Conservation (phyloP, 108 stramenopile genomes). For the Stephanodiscus triporus region DNA sequence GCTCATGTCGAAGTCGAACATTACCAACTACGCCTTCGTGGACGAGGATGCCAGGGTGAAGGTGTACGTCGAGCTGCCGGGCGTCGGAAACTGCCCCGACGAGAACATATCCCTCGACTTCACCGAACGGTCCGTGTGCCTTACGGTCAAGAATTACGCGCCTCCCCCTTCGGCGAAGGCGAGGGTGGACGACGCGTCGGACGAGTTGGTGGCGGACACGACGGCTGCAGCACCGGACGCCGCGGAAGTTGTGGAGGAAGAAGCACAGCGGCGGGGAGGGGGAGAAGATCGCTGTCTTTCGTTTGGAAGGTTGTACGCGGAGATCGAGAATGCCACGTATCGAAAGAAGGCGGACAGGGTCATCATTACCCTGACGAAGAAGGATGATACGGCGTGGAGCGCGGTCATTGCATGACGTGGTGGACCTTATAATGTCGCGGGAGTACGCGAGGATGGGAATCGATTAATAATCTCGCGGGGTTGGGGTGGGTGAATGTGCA, state of each 20-base stretch:
- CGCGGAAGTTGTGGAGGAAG: neutral
- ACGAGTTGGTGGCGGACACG: constrained; percentile 9
- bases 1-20: constrained; percentile 69
- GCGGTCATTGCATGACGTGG: constrained; percentile 2
- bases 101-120: constrained; percentile 63
- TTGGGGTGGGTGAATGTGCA: neutral
- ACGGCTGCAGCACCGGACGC: neutral
- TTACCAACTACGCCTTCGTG: constrained; percentile 82
- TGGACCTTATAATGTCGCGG: too few relatives aligned
- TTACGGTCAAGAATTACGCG: constrained; percentile 63
- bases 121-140: constrained; percentile 57
- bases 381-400: constrained; percentile 32
- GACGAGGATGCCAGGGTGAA: constrained; percentile 75
- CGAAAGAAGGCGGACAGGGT: constrained; percentile 68
- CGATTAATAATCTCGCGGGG: neutral
- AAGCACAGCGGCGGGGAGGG: neutral
- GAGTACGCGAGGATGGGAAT: too few relatives aligned
- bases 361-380: constrained; percentile 71
- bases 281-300: constrained; percentile 53
- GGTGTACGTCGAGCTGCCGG: constrained; percentile 72
- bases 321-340: constrained; percentile 60
- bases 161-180: neutral
- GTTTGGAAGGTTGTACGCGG: constrained; percentile 68
- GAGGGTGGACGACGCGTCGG: constrained; percentile 4
- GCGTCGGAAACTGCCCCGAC: constrained; percentile 59